Conservation (phyloP, 2,329 filamentous ascomycete species). For the Pochonia chlamydosporia region DNA sequence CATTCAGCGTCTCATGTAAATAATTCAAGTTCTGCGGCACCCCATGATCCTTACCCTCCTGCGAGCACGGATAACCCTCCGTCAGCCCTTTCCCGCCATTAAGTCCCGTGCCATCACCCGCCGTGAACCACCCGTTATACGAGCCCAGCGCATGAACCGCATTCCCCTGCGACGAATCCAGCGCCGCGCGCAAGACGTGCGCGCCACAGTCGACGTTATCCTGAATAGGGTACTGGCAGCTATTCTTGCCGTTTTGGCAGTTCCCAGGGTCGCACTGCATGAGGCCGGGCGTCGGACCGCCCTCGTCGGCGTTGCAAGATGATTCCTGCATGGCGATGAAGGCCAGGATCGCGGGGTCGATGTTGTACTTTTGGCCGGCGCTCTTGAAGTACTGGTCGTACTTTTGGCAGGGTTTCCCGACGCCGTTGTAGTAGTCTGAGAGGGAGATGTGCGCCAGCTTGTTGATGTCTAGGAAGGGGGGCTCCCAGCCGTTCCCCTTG, state of each 20-base stretch:
- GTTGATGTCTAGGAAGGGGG: too few relatives aligned
- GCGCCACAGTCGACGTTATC: slow-evolving; percentile 29
- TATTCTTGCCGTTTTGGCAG: slow-evolving; percentile 23
- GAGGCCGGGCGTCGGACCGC: slow-evolving; percentile 26
- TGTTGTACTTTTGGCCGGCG: slow-evolving; percentile 22
- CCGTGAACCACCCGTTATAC: slow-evolving; percentile 32
- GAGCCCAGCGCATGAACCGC: slow-evolving; percentile 25
- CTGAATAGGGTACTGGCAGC: slow-evolving; percentile 24
- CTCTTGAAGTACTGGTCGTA: slow-evolving; percentile 28
- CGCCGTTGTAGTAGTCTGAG: slow-evolving; percentile 19
- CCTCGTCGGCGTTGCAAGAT: slow-evolving; percentile 26
- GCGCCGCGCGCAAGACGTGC: slow-evolving; percentile 19
- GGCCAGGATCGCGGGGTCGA: slow-evolving; percentile 27
- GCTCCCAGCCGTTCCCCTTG: too few relatives aligned
- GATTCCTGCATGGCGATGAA: slow-evolving; percentile 31
- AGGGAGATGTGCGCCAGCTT: slow-evolving; percentile 21
- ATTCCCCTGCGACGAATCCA: slow-evolving; percentile 21
- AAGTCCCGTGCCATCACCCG: slow-evolving; percentile 15
- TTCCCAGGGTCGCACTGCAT: slow-evolving; percentile 30
- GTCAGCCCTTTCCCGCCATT: slow-evolving; percentile 25
- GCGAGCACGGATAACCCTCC: slow-evolving; percentile 12
- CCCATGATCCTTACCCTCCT: slow-evolving; percentile 20
- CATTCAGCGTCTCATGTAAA: slow-evolving; percentile 28
- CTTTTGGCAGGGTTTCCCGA: slow-evolving; percentile 19
- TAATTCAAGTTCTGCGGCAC: slow-evolving; percentile 29